These are phyloP conservation scores for Rosa rugosa DNA, from an alignment of 306 rosid genomes.

Conservation along the genomic window DNA sequence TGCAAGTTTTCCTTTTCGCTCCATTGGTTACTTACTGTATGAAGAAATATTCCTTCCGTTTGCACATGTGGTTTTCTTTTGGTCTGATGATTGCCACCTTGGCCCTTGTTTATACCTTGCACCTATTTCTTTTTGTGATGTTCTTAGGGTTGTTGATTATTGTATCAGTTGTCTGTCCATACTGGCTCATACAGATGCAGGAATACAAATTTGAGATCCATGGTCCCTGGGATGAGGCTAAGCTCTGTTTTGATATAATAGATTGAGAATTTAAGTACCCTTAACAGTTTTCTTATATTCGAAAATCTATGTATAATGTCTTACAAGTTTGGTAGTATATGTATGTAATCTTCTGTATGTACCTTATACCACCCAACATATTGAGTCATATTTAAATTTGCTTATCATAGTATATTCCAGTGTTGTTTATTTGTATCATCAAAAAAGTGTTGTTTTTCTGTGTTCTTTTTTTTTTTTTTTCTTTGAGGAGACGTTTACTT, in stretches of 20 bases:
- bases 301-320: background rate
- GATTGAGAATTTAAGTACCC: conserved; percentile 45
- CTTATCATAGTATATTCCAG: too few relatives aligned
- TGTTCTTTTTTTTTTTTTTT: too few relatives aligned
- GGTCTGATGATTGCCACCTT: conserved; percentile 57
- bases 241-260: conserved; percentile 86
- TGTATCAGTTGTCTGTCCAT: conserved; percentile 80
- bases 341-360: background rate
- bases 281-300: background rate
- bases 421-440: background rate
- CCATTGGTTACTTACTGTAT: conserved; percentile 77
- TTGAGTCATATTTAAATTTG: background rate
- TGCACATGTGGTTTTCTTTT: conserved; percentile 73
- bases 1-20: conserved; percentile 88
- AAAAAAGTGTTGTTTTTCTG: too few relatives aligned
- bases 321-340: background rate
- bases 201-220: conserved; percentile 89
- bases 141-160: conserved; percentile 66
- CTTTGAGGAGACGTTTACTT: too few relatives aligned
- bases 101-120: conserved; percentile 58
- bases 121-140: conserved; percentile 53
- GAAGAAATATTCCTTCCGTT: conserved; percentile 62
- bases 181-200: conserved; percentile 85
- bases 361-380: background rate
- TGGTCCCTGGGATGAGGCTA: conserved; percentile 98